Evolutionary conservation across 2,329 filamentous ascomycete species (phyloP).

Genomic region (Colletotrichum aenigma): DNA sequence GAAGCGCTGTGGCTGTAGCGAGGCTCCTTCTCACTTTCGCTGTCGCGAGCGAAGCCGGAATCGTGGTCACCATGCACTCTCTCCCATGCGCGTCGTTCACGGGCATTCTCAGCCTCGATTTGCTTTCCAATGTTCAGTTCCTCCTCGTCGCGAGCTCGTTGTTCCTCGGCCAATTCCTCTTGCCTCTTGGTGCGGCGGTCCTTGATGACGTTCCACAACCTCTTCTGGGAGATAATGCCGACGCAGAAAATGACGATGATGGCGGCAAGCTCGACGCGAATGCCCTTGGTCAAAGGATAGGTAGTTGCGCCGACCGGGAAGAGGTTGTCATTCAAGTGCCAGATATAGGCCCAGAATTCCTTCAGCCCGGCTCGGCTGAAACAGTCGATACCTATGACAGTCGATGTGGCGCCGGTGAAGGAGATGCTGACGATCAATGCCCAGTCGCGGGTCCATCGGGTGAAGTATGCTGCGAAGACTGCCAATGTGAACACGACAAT

Average conservation of each 20-base stretch:
- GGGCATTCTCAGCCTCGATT: constrained; percentile 65
- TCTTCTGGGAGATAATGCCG: constrained; percentile 83
- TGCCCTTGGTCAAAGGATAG: constrained; percentile 86
- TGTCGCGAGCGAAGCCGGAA: constrained; percentile 53
- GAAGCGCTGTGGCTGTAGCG: constrained; percentile 24
- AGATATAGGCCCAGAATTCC: constrained; percentile 95
- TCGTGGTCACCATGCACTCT: constrained; percentile 69
- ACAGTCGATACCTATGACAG: constrained; percentile 87
- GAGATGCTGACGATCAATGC: constrained; percentile 77
- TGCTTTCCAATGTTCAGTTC: constrained; percentile 74
- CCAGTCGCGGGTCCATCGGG: constrained; percentile 77
- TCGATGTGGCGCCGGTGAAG: constrained; percentile 80
- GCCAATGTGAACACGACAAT: constrained; percentile 74
- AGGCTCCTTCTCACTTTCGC: constrained; percentile 49
- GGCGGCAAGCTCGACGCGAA: constrained; percentile 82
- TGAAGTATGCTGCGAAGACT: constrained; percentile 78
- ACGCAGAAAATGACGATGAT: constrained; percentile 76
- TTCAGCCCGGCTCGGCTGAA: constrained; percentile 89
- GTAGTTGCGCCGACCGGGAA: constrained; percentile 80
- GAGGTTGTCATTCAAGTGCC: constrained; percentile 78
- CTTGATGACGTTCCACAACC: constrained; percentile 82
- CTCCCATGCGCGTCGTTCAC: constrained; percentile 77
- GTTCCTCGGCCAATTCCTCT: constrained; percentile 51
- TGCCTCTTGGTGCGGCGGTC: constrained; percentile 61
- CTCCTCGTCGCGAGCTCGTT: constrained; percentile 61